Evolutionary conservation across 306 rosid genomes (phyloP), one percentile per base, ranked within the genome.

Genomic region (Geum urbanum): DNA sequence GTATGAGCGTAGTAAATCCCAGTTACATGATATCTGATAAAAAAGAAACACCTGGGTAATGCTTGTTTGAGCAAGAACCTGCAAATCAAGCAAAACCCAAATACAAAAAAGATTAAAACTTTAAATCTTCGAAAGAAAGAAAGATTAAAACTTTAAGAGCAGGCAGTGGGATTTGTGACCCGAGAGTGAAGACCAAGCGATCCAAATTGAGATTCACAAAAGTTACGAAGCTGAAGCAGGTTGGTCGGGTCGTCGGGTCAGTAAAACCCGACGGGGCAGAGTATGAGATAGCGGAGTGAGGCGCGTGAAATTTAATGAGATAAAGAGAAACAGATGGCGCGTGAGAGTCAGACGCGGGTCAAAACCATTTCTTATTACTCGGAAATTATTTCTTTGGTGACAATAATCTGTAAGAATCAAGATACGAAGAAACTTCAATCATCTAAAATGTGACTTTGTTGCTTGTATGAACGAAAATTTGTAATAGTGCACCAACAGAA

Each of bases 311-410:
- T 41, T 41, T 20, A 10, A 39, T 15, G 24, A 14, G 16, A 43
- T 10, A 45, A 18, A 74, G 44, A 39, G 45, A 2, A 69, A 75
- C 19, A 72, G 84, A 46, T 68, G 86, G 83, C 82, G 63, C 40
- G 53, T 14, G 63, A 60, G 55, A 52, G 20, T 16, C 61, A 39
- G 65, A 65, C 46, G 37, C 37, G 4, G 37, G 37, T 27, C 37
- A 2, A 32, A 32, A 32, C 3, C 37, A 32, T 32, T 32, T 32
- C 37, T 32, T 32, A 27, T 27, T 2, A 27, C 32, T 27, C 32
- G 32, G 32, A 27, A 27, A 32, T 32, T 32, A 32, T 47, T 12
- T 47, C 51, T 12, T 47, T 4, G 2, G 5, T 47, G 12, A 47
- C 3, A 47, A 47, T 2, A 9, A 7, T 43, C 8, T 2, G 6